Evolutionary conservation across 257 asterid species (phyloP).

Genomic region (Forsythia viridissima): DNA sequence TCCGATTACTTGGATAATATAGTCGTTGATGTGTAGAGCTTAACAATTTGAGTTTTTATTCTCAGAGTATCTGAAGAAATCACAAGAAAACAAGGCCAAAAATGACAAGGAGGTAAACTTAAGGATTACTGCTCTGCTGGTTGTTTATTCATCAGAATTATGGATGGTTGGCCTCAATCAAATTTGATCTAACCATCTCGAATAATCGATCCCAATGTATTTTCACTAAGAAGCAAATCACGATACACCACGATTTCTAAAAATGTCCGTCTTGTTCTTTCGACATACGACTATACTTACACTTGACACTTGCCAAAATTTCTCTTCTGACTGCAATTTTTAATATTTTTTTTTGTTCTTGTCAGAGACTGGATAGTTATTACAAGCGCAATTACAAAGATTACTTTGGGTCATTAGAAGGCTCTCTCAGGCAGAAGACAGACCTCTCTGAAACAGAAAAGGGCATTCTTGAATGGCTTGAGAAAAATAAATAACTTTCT

Average conservation of each 20-base stretch:
- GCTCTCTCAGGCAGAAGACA: constrained; percentile 60
- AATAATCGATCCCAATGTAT: no score
- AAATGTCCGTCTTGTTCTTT: no score
- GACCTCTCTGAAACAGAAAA: constrained; percentile 71
- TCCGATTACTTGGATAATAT: neutral
- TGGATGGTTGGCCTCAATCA: no score
- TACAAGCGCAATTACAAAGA: constrained; percentile 82
- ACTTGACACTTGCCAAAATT: no score
- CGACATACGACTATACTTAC: no score
- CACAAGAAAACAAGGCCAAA: constrained; percentile 77
- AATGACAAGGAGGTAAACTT: constrained; percentile 82
- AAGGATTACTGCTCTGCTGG: no score
- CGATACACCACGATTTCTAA: no score
- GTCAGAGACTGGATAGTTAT: constrained; percentile 75
- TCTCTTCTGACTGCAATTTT: neutral
- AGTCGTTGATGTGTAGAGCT: neutral
- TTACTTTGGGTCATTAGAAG: constrained; percentile 77
- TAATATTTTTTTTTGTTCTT: neutral
- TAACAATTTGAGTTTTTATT: neutral
- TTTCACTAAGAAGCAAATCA: no score
- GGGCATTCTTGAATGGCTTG: constrained; percentile 81
- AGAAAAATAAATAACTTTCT: constrained; percentile 46
- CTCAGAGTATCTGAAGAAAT: constrained; percentile 76
- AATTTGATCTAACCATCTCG: no score
- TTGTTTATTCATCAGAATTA: no score